Conservation (phyloP, 768 basidiomycete genomes). For the Galerina sulciceps region DNA sequence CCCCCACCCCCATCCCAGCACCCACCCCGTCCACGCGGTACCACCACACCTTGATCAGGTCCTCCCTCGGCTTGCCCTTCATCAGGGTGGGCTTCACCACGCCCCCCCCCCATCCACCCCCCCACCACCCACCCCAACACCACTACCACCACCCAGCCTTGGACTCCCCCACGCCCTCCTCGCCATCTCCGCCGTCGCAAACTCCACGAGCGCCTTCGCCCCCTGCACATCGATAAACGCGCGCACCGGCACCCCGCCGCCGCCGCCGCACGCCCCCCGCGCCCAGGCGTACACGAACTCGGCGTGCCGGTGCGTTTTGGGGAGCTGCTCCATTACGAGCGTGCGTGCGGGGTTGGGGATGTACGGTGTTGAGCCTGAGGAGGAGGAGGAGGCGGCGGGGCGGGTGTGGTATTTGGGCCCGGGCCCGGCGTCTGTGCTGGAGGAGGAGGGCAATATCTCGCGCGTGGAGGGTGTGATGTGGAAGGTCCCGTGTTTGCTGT, state of each 20-base stretch:
- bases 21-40: constrained; percentile 47
- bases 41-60: constrained; percentile 54
- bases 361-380: constrained; percentile 22
- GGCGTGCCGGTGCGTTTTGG: constrained; percentile 47
- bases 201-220: constrained; percentile 57
- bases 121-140: too few species aligned
- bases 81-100: constrained; percentile 36
- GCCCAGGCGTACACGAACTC: constrained; percentile 50
- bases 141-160: constrained; percentile 36
- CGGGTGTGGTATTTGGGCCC: too few species aligned
- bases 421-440: too few species aligned
- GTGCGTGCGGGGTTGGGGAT: constrained; percentile 53
- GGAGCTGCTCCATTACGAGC: constrained; percentile 60
- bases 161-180: constrained; percentile 54
- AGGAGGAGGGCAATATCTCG: too few species aligned
- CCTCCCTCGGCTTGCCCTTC: constrained; percentile 47
- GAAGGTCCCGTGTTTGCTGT: constrained; percentile 53
- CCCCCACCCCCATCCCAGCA: constrained; percentile 43
- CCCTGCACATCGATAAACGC: constrained; percentile 43
- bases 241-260: constrained; percentile 39
- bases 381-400: not conserved
- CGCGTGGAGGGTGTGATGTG: constrained; percentile 26
- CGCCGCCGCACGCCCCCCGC: constrained; percentile 36
- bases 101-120: too few species aligned
- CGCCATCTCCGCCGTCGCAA: constrained; percentile 46